Conservation (phyloP, 2,329 filamentous ascomycete species). For the Sclerotinia borealis region DNA sequence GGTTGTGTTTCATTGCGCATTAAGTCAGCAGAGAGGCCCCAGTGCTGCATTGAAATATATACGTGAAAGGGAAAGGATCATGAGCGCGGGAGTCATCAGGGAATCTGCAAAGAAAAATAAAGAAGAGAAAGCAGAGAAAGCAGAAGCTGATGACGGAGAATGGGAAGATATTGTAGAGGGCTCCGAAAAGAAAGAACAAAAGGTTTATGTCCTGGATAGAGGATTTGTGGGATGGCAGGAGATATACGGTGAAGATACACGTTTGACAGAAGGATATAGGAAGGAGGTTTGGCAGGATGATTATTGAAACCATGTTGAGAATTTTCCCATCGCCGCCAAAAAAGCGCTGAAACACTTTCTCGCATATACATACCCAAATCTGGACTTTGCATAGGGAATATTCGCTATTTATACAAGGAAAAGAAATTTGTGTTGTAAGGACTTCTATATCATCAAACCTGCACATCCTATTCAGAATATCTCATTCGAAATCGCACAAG, state of each 20-base stretch:
- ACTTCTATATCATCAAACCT: background rate
- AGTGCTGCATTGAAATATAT: constrained; percentile 76
- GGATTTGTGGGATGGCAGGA: constrained; percentile 92
- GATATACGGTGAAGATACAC: constrained; percentile 67
- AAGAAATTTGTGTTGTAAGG: background rate
- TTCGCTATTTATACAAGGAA: background rate
- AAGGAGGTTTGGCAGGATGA: constrained; percentile 70
- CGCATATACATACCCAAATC: background rate
- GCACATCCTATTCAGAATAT: background rate
- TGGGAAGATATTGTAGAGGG: constrained; percentile 30
- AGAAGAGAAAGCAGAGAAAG: constrained; percentile 20
- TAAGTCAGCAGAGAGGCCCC: constrained; percentile 87
- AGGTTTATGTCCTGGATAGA: constrained; percentile 72
- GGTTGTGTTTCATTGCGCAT: constrained; percentile 90
- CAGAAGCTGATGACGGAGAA: constrained; percentile 29
- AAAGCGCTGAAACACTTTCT: background rate
- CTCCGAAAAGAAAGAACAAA: constrained; percentile 45
- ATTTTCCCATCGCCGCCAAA: background rate
- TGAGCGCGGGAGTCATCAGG: constrained; percentile 26
- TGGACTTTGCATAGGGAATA: background rate
- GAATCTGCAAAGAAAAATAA: constrained; percentile 20
- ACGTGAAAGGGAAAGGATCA: constrained; percentile 55
- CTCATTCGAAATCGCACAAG: background rate
- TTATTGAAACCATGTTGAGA: constrained; percentile 18
- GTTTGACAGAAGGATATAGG: constrained; percentile 75